Evolutionary conservation across 768 basidiomycete genomes (phyloP).

Genomic region (Pholiota microspora): DNA sequence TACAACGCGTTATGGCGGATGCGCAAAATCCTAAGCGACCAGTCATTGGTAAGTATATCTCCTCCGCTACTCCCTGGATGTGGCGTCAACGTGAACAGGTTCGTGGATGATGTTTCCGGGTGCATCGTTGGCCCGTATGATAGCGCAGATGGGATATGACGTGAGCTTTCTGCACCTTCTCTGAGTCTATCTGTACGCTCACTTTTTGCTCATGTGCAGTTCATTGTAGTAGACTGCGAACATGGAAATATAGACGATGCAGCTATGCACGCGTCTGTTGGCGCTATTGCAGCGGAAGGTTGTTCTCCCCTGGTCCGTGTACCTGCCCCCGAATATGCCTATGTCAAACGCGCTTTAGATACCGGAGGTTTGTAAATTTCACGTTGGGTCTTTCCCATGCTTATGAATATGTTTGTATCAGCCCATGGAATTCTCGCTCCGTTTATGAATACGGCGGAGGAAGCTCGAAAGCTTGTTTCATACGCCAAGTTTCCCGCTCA

Average conservation of each 20-base stretch:
- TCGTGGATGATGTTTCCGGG: slow-evolving; percentile 23
- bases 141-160: slow-evolving; percentile 21
- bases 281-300: slow-evolving; percentile 18
- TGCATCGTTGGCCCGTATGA: slow-evolving; percentile 16
- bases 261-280: slow-evolving; percentile 20
- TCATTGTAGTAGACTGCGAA: slow-evolving; percentile 19
- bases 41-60: slow-evolving; percentile 15
- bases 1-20: slow-evolving; percentile 18
- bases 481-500: slow-evolving; percentile 17
- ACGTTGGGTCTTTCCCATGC: neutral
- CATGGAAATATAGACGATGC: slow-evolving; percentile 22
- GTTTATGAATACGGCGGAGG: slow-evolving; percentile 14
- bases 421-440: slow-evolving; percentile 19
- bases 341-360: slow-evolving; percentile 18
- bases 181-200: neutral
- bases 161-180: too few relatives aligned
- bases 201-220: slow-evolving; percentile 3
- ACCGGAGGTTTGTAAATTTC: slow-evolving; percentile 12
- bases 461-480: slow-evolving; percentile 15
- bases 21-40: slow-evolving; percentile 16
- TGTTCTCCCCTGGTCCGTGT: slow-evolving; percentile 19
- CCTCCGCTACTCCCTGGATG: neutral
- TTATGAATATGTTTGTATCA: neutral
- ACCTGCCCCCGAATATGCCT: slow-evolving; percentile 13
- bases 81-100: slow-evolving; percentile 5